Conservation (phyloP, 495 filamentous ascomycete species). For the Penicillium desertorum region DNA sequence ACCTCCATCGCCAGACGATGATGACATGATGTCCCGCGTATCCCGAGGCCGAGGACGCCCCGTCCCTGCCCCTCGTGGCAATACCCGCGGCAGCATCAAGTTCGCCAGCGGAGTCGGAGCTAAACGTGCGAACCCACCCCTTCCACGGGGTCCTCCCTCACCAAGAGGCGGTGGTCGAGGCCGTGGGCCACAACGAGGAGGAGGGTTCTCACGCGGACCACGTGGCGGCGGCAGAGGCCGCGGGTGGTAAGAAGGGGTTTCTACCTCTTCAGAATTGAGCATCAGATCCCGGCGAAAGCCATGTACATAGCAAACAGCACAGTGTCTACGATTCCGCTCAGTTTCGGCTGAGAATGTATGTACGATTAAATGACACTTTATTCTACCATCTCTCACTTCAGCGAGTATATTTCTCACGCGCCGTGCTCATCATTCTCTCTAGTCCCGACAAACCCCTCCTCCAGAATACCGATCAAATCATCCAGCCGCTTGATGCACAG, state of each 20-base stretch:
- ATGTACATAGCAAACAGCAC: background rate
- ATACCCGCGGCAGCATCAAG: constrained; percentile 4
- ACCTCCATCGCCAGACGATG: constrained; percentile 28
- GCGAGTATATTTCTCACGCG: background rate
- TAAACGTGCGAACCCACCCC: background rate
- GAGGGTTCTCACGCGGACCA: constrained; percentile 8
- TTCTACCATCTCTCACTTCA: background rate
- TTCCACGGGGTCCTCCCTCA: constrained; percentile 1
- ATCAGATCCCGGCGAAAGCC: background rate
- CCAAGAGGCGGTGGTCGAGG: constrained; percentile 3
- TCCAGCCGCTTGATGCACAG: constrained; percentile 63
- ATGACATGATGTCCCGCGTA: constrained; percentile 28
- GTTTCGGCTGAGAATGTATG: background rate
- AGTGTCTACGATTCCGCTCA: background rate
- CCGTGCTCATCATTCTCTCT: constrained; percentile 21
- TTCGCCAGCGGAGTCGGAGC: background rate
- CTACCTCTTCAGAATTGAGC: background rate
- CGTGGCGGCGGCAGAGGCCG: constrained; percentile 5
- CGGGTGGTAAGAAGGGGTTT: background rate
- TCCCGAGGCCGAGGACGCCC: constrained; percentile 11
- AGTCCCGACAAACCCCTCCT: constrained; percentile 58
- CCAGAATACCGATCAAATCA: constrained; percentile 68
- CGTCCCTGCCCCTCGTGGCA: constrained; percentile 3
- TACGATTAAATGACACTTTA: constrained; percentile 1
- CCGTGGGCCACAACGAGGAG: constrained; percentile 8